Base-by-base conservation (phyloP, 148 eudicot species). In the Rhododendron simsii region DNA sequence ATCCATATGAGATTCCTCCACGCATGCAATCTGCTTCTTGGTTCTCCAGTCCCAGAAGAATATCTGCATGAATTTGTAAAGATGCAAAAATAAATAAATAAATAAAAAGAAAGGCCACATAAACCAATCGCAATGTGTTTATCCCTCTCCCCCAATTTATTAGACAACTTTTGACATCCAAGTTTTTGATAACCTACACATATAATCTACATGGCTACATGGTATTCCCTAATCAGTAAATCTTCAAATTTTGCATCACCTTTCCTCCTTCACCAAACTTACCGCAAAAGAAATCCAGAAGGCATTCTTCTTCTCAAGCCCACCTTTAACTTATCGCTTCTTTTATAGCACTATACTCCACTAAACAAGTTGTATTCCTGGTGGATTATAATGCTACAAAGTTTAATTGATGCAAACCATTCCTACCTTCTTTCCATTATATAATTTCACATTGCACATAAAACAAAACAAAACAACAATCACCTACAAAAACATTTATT, bases 31-130 rank as follows among this genome's bases (percentile, higher is more conserved):
- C 90, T 95, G 98, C 90, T 91, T 93, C 88, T 77, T 91, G 84
- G 90, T 97, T 87, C 99, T 94, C 94, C 95, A 93, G 90, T 97
- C 99, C 99, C 99, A 97, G 71, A 95, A 89, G 84, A 93, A 88
- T 77, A 97, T 89, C 99, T 97, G 92, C 85, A 83, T 9, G 73
- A 84, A 81, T 35, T 80, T 5, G 33, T 12, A 39, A 48, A 50
- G 30, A 65, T 10, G 2, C 48, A 41, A 26, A 51, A 41, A 2
- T 30, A 30, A 7, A 1, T 5, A 20, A 20, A 41, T 33, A n/a
- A 51, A 73, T 0, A 7, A 1, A 59, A 20, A 21, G 65, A 20
- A 59, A 73, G 69, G 55, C 45, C 28, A 26, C 76, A 80, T 67
- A 51, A 20, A 48, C 33, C 28, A 69, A 63, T 1, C 8, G 11